Percentiles rank a stretch among this genome's conserved stretches.
These are phyloP conservation scores for Quercus gilva DNA, from an alignment of 306 rosid genomes.

Conservation along the genomic window DNA sequence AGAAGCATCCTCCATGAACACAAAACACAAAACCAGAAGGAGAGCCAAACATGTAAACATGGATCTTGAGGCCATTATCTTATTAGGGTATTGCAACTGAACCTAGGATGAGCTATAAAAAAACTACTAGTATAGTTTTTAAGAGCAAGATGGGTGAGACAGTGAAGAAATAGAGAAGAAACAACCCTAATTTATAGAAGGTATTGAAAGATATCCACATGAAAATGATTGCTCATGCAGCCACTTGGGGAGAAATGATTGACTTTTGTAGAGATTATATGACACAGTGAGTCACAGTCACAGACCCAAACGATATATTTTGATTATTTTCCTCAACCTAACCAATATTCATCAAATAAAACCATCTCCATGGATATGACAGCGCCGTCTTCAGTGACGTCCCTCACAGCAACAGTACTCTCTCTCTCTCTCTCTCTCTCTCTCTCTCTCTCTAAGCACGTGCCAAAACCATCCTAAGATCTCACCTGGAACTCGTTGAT, in stretches of 20 bases:
- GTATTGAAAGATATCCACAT: conserved; percentile 2
- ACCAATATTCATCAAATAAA: not conserved
- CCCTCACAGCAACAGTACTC: conserved; percentile 25
- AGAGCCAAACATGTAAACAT: conserved; percentile 11
- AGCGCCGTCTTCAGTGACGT: conserved; percentile 51
- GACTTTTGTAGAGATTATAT: conserved; percentile 3
- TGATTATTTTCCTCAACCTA: not conserved
- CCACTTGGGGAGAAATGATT: conserved; percentile 52
- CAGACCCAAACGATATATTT: too few relatives aligned
- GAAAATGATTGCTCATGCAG: conserved; percentile 55
- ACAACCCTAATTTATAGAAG: conserved; percentile 45
- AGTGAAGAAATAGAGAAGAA: not conserved
- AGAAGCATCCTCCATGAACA: conserved; percentile 31
- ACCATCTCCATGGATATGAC: conserved; percentile 19
- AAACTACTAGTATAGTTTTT: conserved; percentile 8
- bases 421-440: conserved; percentile 16
- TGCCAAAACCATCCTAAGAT: not conserved
- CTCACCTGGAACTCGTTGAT: not conserved
- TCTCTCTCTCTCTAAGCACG: conserved; percentile 35
- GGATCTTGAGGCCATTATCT: conserved; percentile 45
- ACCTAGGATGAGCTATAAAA: not conserved
- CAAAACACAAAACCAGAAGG: conserved; percentile 40
- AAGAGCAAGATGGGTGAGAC: not conserved
- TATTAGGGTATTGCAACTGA: not conserved
- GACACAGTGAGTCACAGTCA: not conserved